Evolutionary conservation across 306 rosid genomes (phyloP).

Genomic region (Trichosanthes cucumerina): DNA sequence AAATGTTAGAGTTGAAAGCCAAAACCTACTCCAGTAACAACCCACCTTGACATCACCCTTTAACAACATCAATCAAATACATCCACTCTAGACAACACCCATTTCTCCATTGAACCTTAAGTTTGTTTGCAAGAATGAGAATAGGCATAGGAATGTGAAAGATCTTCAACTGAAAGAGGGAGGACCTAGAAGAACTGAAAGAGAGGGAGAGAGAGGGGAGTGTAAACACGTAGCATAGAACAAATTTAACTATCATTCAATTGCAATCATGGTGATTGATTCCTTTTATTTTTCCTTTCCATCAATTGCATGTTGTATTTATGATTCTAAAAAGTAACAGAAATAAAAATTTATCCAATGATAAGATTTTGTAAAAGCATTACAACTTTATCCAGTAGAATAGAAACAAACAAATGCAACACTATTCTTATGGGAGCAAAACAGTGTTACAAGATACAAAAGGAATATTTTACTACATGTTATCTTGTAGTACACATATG

Average conservation of each 20-base stretch:
- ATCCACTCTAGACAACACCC: background rate
- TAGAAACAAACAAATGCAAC: background rate
- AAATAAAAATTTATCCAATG: background rate
- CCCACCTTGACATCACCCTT: background rate
- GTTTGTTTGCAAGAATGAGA: background rate
- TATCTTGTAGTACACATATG: background rate
- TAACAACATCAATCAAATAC: background rate
- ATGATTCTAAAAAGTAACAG: background rate
- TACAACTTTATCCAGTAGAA: background rate
- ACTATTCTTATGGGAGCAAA: background rate
- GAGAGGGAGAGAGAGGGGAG: background rate
- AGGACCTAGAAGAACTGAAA: conserved; percentile 6
- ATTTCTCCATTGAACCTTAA: background rate
- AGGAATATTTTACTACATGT: background rate
- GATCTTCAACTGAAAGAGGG: background rate
- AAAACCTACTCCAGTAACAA: background rate
- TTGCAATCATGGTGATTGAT: background rate
- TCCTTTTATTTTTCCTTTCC: background rate
- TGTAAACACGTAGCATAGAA: background rate
- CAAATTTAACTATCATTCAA: background rate
- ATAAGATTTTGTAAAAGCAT: background rate
- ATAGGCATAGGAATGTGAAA: background rate
- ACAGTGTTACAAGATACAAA: background rate
- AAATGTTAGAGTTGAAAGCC: conserved; percentile 1
- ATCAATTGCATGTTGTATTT: background rate